These are phyloP conservation scores for Agapanthus africanus DNA, from an alignment of 106 monocot species.

Conservation along the genomic window DNA sequence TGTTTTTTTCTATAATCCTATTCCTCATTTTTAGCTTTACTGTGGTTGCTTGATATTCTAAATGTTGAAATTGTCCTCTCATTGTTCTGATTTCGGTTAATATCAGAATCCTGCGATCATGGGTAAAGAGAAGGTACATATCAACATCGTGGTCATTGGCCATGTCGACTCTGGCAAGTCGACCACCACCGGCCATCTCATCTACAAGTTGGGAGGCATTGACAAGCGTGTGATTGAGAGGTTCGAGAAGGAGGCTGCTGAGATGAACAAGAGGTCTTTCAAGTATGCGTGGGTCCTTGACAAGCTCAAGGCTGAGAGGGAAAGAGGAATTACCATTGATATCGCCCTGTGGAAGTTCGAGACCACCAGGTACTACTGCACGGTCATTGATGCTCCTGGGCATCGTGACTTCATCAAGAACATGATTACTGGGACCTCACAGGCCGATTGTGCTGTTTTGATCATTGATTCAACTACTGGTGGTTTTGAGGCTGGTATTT, in stretches of 20 bases:
- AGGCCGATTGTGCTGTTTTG: conserved; percentile 32
- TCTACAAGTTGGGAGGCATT: conserved; percentile 63
- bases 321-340: conserved; percentile 59
- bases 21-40: too few relatives aligned
- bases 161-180: conserved; percentile 62
- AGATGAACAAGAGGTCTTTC: conserved; percentile 54
- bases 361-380: conserved; percentile 59
- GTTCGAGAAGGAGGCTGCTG: conserved; percentile 49
- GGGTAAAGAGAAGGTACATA: conserved; percentile 33
- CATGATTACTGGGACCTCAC: conserved; percentile 62
- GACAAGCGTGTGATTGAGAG: conserved; percentile 73
- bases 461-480: conserved; percentile 64
- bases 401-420: conserved; percentile 68
- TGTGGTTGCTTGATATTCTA: too few relatives aligned
- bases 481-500: conserved; percentile 69
- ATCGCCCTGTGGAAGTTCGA: conserved; percentile 65
- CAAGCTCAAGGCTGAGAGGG: conserved; percentile 66
- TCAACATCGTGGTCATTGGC: conserved; percentile 62
- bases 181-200: conserved; percentile 58
- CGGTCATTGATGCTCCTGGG: conserved; percentile 34
- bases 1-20: too few relatives aligned
- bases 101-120: too few relatives aligned
- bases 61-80: too few relatives aligned
- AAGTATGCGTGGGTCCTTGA: conserved; percentile 68
- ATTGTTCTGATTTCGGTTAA: too few relatives aligned